phyloP scores from a whole-genome alignment of 108 stramenopile species.

The Schizochytrium sp. region DNA sequence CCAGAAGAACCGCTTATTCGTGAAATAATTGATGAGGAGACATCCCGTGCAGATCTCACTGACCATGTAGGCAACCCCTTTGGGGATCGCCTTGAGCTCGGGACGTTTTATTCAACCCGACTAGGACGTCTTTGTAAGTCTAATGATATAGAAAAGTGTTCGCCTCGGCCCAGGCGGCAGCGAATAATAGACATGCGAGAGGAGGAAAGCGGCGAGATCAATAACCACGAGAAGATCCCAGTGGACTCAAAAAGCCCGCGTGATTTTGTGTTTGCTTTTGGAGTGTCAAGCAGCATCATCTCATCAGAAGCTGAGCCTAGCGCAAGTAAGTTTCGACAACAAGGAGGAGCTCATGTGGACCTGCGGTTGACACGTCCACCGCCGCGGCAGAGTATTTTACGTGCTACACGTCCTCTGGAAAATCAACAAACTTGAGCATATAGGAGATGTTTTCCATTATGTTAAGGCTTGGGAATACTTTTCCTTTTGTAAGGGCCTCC shows the following conservation, averaged over 20 bases:
- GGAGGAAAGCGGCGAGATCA: no score
- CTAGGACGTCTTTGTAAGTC: neutral
- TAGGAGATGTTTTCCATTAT: no score
- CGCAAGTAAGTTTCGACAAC: neutral
- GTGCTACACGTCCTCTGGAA: no score
- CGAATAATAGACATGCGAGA: no score
- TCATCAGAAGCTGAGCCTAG: neutral
- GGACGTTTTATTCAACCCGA: neutral
- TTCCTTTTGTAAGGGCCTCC: no score
- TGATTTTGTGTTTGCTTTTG: neutral
- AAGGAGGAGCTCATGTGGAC: neutral
- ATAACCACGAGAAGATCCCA: no score
- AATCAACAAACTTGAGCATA: no score
- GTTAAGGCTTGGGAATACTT: no score
- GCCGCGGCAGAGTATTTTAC: neutral
- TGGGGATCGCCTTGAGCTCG: neutral
- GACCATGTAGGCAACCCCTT: neutral
- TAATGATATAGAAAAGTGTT: no score
- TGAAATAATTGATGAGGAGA: neutral
- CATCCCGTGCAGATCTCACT: neutral
- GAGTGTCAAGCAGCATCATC: neutral
- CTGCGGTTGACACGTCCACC: slow-evolving; percentile 4
- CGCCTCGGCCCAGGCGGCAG: no score
- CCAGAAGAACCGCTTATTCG: neutral
- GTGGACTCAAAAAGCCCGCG: no score